Conservation (phyloP, 2,329 filamentous ascomycete genomes). For the Dryadomyces sulphureus region DNA sequence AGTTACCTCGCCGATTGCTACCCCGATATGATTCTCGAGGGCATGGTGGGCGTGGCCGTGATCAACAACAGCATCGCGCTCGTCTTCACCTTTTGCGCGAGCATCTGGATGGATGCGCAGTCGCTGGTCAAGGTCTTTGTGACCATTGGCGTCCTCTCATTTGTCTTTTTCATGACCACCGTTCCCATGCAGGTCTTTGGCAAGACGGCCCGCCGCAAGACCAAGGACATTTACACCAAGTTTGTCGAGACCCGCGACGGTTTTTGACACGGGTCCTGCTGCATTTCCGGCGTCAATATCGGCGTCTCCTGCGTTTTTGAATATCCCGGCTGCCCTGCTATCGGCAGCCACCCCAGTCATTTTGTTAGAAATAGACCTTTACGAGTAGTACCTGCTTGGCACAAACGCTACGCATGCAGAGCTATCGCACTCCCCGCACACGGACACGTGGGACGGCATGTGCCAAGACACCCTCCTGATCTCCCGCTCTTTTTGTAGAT, state of each 20-base stretch:
- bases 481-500: too few species aligned
- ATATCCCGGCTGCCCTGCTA: too few species aligned
- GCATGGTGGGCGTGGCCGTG: slow-evolving; percentile 4
- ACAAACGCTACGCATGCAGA: too few species aligned
- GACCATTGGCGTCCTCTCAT: slow-evolving; percentile 2
- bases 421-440: too few species aligned
- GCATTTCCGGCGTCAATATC: too few species aligned
- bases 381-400: too few species aligned
- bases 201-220: slow-evolving; percentile 2
- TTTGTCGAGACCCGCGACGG: slow-evolving; percentile 1
- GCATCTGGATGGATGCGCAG: slow-evolving; percentile 2
- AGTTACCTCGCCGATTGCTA: slow-evolving; percentile 5
- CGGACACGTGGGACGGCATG: too few species aligned
- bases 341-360: too few species aligned
- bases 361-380: too few species aligned
- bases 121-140: neutral
- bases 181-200: slow-evolving; percentile 2
- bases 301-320: too few species aligned
- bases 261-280: slow-evolving; percentile 9
- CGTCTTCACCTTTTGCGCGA: slow-evolving; percentile 1
- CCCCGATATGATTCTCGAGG: slow-evolving; percentile 4
- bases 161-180: slow-evolving; percentile 3
- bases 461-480: too few species aligned
- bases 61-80: slow-evolving; percentile 5
- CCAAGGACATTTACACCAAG: neutral